Evolutionary conservation across 352 stramenopile species (phyloP).

Genomic region (Thraustochytrium striatum): DNA sequence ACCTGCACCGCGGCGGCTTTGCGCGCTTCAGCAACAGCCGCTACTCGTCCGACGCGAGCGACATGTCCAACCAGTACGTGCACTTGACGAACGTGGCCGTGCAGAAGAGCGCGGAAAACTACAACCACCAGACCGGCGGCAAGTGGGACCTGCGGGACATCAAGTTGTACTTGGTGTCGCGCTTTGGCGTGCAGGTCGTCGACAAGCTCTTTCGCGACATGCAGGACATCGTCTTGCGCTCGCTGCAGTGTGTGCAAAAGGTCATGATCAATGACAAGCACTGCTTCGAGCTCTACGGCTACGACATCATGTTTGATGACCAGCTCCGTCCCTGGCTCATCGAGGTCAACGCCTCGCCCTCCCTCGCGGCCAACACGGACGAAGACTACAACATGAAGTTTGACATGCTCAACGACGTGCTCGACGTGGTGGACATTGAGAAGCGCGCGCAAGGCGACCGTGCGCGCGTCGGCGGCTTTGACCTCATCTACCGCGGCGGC

Average conservation of each 20-base stretch:
- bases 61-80: slow-evolving; percentile 66
- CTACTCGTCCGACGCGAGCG: slow-evolving; percentile 64
- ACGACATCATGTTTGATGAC: slow-evolving; percentile 87
- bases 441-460: slow-evolving; percentile 8
- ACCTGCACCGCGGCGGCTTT: slow-evolving; percentile 82
- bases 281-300: slow-evolving; percentile 90
- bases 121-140: slow-evolving; percentile 63
- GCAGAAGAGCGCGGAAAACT: slow-evolving; percentile 75
- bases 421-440: slow-evolving; percentile 88
- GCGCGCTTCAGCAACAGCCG: slow-evolving; percentile 82
- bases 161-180: slow-evolving; percentile 66
- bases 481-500: slow-evolving; percentile 5
- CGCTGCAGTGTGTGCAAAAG: slow-evolving; percentile 71
- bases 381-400: slow-evolving; percentile 88
- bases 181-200: slow-evolving; percentile 64
- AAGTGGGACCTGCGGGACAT: slow-evolving; percentile 65
- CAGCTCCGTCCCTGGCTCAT: slow-evolving; percentile 85
- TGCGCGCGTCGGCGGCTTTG: slow-evolving; percentile 17
- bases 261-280: slow-evolving; percentile 85
- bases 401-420: slow-evolving; percentile 85
- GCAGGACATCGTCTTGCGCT: slow-evolving; percentile 73
- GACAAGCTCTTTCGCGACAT: slow-evolving; percentile 72
- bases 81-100: slow-evolving; percentile 88
- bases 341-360: slow-evolving; percentile 81
- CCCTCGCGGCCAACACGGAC: slow-evolving; percentile 80